A percentile compares a stretch with the other conserved stretches of the same genome.
phyloP scores from a whole-genome alignment of 805 yeast genomes.

The Yamadazyma paraphyllophila region DNA sequence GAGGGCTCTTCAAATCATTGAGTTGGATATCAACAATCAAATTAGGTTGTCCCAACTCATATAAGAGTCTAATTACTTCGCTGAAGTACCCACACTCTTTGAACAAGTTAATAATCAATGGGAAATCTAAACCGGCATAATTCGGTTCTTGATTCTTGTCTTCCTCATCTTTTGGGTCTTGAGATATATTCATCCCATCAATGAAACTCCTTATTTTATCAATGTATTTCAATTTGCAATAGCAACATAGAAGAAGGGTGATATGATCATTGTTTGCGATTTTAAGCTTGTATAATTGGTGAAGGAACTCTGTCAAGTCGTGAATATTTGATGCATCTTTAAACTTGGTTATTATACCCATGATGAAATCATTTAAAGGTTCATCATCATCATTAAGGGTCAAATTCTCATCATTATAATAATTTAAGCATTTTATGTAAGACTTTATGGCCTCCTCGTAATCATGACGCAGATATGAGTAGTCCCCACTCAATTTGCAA shows the following conservation, averaged over 20 bases:
- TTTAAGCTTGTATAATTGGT: constrained; percentile 52
- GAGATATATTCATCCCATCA: constrained; percentile 30
- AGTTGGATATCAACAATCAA: constrained; percentile 74
- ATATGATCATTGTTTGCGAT: constrained; percentile 76
- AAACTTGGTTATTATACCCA: constrained; percentile 75
- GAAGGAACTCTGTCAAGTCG: constrained; percentile 61
- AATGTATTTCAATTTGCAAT: constrained; percentile 68
- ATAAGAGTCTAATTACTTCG: constrained; percentile 69
- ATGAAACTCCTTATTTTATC: constrained; percentile 60
- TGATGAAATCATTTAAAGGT: constrained; percentile 43
- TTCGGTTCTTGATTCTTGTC: background rate
- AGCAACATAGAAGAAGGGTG: constrained; percentile 73
- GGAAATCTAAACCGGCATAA: constrained; percentile 57
- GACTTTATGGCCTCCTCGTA: constrained; percentile 70
- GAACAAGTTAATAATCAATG: constrained; percentile 64
- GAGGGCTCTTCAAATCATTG: constrained; percentile 48
- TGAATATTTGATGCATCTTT: constrained; percentile 72
- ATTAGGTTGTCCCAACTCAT: constrained; percentile 68
- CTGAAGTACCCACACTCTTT: constrained; percentile 66
- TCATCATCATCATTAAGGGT: constrained; percentile 19
- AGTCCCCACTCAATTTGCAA: constrained; percentile 61
- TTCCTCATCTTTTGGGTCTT: constrained; percentile 6
- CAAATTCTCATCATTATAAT: constrained; percentile 15
- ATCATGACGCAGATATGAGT: constrained; percentile 63
- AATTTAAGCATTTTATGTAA: constrained; percentile 50